phyloP scores from a whole-genome alignment of 2,329 filamentous ascomycete genomes.

The Alternaria triticimaculans region DNA sequence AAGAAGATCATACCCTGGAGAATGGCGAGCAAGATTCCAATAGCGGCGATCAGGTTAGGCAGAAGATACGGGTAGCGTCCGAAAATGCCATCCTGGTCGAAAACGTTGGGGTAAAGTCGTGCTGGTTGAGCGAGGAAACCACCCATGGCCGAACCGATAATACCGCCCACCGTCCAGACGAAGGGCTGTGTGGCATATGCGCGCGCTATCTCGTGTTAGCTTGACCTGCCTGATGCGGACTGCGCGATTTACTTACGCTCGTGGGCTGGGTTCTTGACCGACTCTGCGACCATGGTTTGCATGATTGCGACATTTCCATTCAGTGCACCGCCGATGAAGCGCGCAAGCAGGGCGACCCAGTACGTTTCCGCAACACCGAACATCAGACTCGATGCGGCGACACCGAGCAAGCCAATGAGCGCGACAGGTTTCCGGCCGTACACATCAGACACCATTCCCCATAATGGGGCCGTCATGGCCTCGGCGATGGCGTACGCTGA shows the following conservation, averaged over 20 bases:
- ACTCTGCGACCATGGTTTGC: slow-evolving; percentile 91
- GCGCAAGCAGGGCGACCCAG: slow-evolving; percentile 79
- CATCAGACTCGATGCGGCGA: slow-evolving; percentile 80
- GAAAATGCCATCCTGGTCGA: slow-evolving; percentile 74
- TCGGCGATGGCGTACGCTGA: slow-evolving; percentile 89
- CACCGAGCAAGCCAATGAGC: slow-evolving; percentile 69
- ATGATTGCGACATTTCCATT: slow-evolving; percentile 94
- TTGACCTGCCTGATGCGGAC: not conserved
- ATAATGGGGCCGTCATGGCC: slow-evolving; percentile 77
- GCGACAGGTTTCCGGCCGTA: slow-evolving; percentile 52
- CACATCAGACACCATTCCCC: slow-evolving; percentile 50
- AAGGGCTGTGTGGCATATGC: slow-evolving; percentile 94
- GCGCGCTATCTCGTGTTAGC: slow-evolving; percentile 61
- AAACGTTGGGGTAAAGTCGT: slow-evolving; percentile 73
- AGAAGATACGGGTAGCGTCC: slow-evolving; percentile 83
- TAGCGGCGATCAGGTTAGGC: slow-evolving; percentile 84
- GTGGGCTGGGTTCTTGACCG: slow-evolving; percentile 86
- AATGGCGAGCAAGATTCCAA: slow-evolving; percentile 78
- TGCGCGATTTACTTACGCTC: slow-evolving; percentile 68
- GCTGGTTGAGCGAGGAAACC: slow-evolving; percentile 84
- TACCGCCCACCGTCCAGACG: slow-evolving; percentile 89
- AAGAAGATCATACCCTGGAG: slow-evolving; percentile 79
- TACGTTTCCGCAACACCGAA: slow-evolving; percentile 84
- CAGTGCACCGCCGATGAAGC: slow-evolving; percentile 78
- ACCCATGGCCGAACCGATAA: slow-evolving; percentile 84